Evolutionary conservation across 768 basidiomycete genomes (phyloP), one percentile per base, ranked within the genome.

Genomic region (Pleurotus tuber-regium): DNA sequence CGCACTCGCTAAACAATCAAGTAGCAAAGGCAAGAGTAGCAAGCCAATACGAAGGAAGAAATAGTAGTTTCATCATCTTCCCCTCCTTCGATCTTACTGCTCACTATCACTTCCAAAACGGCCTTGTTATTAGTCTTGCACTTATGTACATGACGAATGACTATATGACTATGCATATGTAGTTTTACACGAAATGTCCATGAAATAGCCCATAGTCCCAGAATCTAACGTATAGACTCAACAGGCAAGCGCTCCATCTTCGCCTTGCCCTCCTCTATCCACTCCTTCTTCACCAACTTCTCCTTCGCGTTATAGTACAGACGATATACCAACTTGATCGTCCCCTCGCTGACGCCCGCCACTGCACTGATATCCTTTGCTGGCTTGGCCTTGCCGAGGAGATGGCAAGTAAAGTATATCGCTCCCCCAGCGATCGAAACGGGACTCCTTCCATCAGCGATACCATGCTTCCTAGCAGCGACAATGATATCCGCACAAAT

Each of bases 371-470:
- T 94, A 62, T 98, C 92, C 69, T 84, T 84, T 42, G 87, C 78
- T 19, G 83, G 78, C 69, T 90, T 92, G 23, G 72, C 61, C 61
- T 83, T 82, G 48, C 87, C 91, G 61, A 95, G 75, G 36, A 98
- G 64, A 57, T 86, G 78, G 62, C 89, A 90, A 25, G 91, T 90
- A 70, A 98, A 98, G 72, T 89, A 93, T 54, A 99, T 93, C 16
- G 92, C 91, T 33, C 92, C 93, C 35, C 92, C 92, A n/a, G 96
- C 97, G 58, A 99, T 94, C n/a, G 97, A 97, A 46, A 98, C 90
- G 1, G 96, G 96, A 61, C 86, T 92, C 55, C 97, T 78, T 21
- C 97, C 97, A 63, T 94, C 93, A 28, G 94, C 93, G 55, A 96
- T 87, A 36, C 92, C 91, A 57, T 88, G 79, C 56, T 88, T 79